A percentile compares a stretch with the other conserved stretches of the same genome.
Evolutionary conservation across 352 stramenopile genomes (phyloP).

Genomic region (Pythium folliculosum): DNA sequence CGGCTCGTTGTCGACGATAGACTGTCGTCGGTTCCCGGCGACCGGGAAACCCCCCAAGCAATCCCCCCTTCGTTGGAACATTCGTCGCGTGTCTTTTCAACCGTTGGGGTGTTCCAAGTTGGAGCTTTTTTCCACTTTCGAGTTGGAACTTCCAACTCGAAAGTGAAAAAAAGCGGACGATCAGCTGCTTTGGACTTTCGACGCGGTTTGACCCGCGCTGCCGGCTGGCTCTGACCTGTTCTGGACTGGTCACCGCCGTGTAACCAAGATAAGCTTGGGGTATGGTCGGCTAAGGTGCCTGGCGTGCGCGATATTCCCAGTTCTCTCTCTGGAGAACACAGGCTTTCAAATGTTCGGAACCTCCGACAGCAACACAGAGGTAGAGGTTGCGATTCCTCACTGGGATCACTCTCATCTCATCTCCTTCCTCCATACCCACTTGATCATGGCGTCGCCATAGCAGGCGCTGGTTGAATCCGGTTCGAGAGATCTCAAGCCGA

Average conservation of each 20-base stretch:
- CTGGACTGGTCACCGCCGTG: neutral
- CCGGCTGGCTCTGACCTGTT: constrained; percentile 2
- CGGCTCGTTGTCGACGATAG: neutral
- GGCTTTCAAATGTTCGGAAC: neutral
- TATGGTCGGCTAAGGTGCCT: neutral
- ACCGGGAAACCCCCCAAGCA: neutral
- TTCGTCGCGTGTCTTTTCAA: constrained; percentile 9
- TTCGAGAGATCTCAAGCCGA: constrained; percentile 3
- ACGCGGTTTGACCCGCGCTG: neutral
- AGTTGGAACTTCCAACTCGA: too few relatives aligned
- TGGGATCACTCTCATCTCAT: neutral
- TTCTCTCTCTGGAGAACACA: neutral
- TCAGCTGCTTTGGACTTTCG: constrained; percentile 3
- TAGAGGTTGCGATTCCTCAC: neutral
- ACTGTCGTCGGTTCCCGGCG: neutral
- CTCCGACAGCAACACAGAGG: neutral
- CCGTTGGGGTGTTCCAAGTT: neutral
- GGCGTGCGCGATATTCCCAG: neutral
- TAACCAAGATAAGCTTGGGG: neutral
- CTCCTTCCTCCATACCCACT: neutral
- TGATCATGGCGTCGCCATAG: neutral
- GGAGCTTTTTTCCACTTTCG: too few relatives aligned
- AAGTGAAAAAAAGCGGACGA: neutral
- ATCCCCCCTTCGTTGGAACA: neutral
- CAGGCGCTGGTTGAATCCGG: neutral